Base-by-base conservation (phyloP, 495 filamentous ascomycete species). In the Lepraria neglecta region DNA sequence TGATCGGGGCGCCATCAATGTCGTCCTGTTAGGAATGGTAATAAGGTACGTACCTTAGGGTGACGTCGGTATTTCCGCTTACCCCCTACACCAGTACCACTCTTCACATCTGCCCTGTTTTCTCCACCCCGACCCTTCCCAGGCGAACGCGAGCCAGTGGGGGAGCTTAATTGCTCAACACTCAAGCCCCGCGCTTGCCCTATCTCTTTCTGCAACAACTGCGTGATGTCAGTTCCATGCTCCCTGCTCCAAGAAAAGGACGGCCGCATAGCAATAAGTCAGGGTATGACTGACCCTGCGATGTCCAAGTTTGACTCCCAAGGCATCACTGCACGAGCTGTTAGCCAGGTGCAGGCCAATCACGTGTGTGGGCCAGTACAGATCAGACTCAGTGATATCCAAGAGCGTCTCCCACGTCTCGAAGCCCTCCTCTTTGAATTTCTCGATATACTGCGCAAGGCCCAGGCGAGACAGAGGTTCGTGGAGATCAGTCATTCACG, bases 41-140 rank as follows among this genome's bases (percentile, higher is more conserved):
- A 12, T 15, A 27, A 12, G 14, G 21, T 6, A 19, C 14, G 58
- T 69, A 87, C 85, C 81, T 91, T 91, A 40, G 88, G 88, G 73
- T 91, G 88, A 28, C 88, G 79, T 45, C 88, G 77, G 64, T 91
- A 91, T 70, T 90, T 91, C 50, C 88, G 76, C 70, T 91, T 91
- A 28, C 75, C 73, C 30, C 69, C 63, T 27, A 56, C 40, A 4
- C 43, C 30, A 17, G 67, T 66, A 17, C 58, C 59, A 15, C 60
- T 54, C 24, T 67, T 69, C 28, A 62, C 62, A 31, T 64, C 65
- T 46, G 62, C 42, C 42, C 62, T 70, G 19, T 73, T 69, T 21
- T 73, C 69, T 27, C 65, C 64, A n/a, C 27, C 48, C 10, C 28
- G 50, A 44, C 38, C 51, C 14, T 64, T n/a, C 38, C 63, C 40